phyloP scores from a whole-genome alignment of 176 grass and related monocot genomes.

The Metroxylon sagu region DNA sequence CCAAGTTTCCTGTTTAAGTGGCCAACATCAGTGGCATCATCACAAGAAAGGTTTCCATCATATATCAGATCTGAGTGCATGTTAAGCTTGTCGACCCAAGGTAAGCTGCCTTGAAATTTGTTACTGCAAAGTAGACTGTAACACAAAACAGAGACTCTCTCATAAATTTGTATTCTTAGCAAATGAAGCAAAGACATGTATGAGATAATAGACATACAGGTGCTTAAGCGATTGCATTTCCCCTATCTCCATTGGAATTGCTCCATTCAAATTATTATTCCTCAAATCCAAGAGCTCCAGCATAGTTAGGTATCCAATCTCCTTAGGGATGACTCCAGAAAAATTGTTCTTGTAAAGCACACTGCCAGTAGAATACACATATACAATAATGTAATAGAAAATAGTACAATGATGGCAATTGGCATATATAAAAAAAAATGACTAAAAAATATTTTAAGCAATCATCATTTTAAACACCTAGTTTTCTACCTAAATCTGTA shows the following conservation, averaged over 20 bases:
- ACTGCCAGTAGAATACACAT: constrained; percentile 34
- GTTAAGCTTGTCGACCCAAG: constrained; percentile 27
- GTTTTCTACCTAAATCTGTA: too few relatives aligned
- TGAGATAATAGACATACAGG: constrained; percentile 47
- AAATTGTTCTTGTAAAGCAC: constrained; percentile 74
- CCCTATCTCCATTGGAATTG: constrained; percentile 69
- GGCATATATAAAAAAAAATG: too few relatives aligned
- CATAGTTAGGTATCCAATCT: constrained; percentile 52
- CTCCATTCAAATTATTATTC: constrained; percentile 63
- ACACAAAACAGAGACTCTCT: constrained; percentile 6
- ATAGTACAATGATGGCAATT: too few relatives aligned
- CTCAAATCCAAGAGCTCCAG: constrained; percentile 87
- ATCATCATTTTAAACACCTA: too few relatives aligned
- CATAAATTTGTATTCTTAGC: constrained; percentile 10
- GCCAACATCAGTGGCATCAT: constrained; percentile 19
- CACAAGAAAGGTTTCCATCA: constrained; percentile 36
- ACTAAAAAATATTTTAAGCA: too few relatives aligned
- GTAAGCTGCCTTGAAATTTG: constrained; percentile 41
- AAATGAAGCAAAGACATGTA: constrained; percentile 7
- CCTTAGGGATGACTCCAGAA: constrained; percentile 62
- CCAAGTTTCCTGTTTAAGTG: constrained; percentile 42
- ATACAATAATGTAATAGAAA: not conserved
- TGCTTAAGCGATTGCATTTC: constrained; percentile 80
- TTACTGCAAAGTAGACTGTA: constrained; percentile 86
- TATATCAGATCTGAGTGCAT: constrained; percentile 43